phyloP scores from a whole-genome alignment of 352 stramenopile genomes.

The Hyaloperonospora brassicae region DNA sequence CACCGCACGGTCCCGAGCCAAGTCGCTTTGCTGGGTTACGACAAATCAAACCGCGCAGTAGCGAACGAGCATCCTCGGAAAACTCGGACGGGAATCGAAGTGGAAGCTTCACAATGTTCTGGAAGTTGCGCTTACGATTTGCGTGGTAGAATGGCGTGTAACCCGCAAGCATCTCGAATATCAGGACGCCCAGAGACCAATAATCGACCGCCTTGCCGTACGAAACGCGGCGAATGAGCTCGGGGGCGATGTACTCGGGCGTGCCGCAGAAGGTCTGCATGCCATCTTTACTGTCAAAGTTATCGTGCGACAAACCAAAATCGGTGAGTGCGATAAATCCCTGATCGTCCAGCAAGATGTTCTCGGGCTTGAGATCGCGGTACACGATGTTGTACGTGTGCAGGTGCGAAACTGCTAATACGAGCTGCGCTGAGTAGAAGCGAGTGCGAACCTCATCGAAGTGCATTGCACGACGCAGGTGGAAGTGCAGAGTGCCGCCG shows the following conservation, averaged over 20 bases:
- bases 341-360: constrained; percentile 68
- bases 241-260: constrained; percentile 75
- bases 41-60: constrained; percentile 66
- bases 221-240: constrained; percentile 62
- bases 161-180: constrained; percentile 79
- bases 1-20: constrained; percentile 54
- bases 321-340: constrained; percentile 85
- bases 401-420: constrained; percentile 70
- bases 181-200: constrained; percentile 80
- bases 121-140: constrained; percentile 80
- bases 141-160: constrained; percentile 74
- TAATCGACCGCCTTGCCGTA: constrained; percentile 84
- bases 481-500: constrained; percentile 76
- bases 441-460: constrained; percentile 59
- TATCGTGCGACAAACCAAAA: constrained; percentile 79
- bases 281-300: constrained; percentile 67
- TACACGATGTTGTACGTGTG: constrained; percentile 86
- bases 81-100: constrained; percentile 67
- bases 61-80: constrained; percentile 61
- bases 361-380: constrained; percentile 69
- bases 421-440: constrained; percentile 79
- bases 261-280: constrained; percentile 79
- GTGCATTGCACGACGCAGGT: constrained; percentile 56
- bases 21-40: constrained; percentile 71
- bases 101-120: constrained; percentile 78